phyloP scores from a whole-genome alignment of 768 basidiomycete genomes.

The Tulasnella sp. region DNA sequence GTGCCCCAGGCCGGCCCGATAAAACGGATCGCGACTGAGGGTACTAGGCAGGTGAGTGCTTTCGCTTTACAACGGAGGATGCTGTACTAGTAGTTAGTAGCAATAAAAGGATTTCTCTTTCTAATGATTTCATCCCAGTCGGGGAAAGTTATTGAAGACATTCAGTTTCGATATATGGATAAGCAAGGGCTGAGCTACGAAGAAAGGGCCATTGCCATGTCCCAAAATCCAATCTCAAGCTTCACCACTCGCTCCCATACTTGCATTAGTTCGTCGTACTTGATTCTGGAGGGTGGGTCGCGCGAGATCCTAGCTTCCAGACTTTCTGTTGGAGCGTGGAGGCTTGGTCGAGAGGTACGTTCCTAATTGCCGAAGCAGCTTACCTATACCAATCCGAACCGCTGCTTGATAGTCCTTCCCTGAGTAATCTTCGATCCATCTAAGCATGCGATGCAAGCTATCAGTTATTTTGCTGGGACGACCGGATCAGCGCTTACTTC shows the following conservation, averaged over 20 bases:
- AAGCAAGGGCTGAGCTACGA: background rate
- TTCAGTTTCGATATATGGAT: background rate
- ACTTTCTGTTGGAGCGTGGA: conserved; percentile 37
- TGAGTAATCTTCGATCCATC: conserved; percentile 49
- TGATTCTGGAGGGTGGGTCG: conserved; percentile 49
- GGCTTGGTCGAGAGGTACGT: background rate
- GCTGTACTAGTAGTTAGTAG: too few relatives aligned
- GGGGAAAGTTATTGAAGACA: background rate
- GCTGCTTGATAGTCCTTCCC: conserved; percentile 61
- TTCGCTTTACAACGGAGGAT: too few relatives aligned
- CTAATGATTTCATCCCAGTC: background rate
- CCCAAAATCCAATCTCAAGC: conserved; percentile 84
- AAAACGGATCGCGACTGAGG: too few relatives aligned
- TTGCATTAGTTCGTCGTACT: conserved; percentile 51
- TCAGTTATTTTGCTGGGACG: conserved; percentile 45
- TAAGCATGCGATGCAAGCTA: background rate
- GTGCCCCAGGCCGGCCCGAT: too few relatives aligned
- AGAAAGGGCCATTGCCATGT: conserved; percentile 41
- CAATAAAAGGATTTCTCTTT: too few relatives aligned
- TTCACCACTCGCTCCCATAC: conserved; percentile 68
- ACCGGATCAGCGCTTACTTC: conserved; percentile 12
- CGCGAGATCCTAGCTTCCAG: conserved; percentile 54
- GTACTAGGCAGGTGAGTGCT: too few relatives aligned
- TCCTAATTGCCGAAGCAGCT: conserved; percentile 19
- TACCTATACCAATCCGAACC: conserved; percentile 63